phyloP scores from a whole-genome alignment of 208 protist species.

The Endotrypanum monterogeii region DNA sequence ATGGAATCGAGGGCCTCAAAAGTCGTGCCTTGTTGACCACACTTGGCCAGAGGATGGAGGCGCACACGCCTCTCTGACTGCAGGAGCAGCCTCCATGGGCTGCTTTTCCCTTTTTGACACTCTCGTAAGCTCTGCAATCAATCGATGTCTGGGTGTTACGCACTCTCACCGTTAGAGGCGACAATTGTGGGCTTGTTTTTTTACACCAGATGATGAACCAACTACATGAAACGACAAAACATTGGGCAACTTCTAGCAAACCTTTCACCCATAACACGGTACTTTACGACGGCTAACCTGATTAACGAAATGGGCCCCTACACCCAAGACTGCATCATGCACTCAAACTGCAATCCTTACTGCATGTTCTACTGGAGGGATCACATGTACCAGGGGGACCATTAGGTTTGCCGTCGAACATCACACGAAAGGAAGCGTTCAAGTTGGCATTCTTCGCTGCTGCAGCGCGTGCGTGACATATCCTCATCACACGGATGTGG shows the following conservation, averaged over 20 bases:
- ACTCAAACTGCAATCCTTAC: conserved; percentile 44
- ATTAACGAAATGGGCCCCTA: conserved; percentile 61
- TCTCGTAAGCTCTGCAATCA: conserved; percentile 22
- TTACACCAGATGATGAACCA: conserved; percentile 17
- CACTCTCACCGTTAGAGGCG: conserved; percentile 25
- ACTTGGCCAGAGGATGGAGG: conserved; percentile 30
- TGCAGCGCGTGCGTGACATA: conserved; percentile 40
- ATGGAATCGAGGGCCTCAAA: conserved; percentile 24
- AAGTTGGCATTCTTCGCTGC: conserved; percentile 20
- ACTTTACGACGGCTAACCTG: conserved; percentile 46
- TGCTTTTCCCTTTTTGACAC: conserved; percentile 25
- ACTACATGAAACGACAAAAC: conserved; percentile 19
- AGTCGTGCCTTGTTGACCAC: conserved; percentile 19
- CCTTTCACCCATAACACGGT: conserved; percentile 20
- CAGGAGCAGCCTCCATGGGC: conserved; percentile 32
- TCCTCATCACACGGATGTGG: conserved; percentile 55
- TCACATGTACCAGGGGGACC: conserved; percentile 65
- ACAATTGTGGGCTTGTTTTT: conserved; percentile 31
- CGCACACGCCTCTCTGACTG: conserved; percentile 40
- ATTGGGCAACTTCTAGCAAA: conserved; percentile 5
- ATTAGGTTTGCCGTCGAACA: conserved; percentile 71
- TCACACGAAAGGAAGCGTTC: conserved; percentile 25
- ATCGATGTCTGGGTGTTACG: conserved; percentile 36
- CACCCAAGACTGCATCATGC: conserved; percentile 41
- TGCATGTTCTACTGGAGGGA: conserved; percentile 70